Evolutionary conservation across 2,329 filamentous ascomycete genomes (phyloP), one percentile per base, ranked within the genome.

Genomic region (Monosporascus cannonballus): DNA sequence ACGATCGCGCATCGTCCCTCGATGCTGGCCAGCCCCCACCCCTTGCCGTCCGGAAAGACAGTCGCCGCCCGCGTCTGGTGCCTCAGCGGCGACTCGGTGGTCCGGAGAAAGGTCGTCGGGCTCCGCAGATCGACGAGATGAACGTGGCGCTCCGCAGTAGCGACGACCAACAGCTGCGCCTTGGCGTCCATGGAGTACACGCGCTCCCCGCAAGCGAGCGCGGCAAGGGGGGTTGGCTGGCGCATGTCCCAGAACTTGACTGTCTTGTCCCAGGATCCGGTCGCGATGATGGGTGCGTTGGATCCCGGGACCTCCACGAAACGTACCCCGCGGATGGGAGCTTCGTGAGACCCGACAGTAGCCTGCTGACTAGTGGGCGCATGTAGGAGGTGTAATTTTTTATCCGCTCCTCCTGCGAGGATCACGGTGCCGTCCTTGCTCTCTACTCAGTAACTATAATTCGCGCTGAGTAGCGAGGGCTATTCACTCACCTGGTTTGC

Each of bases 231-330:
- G 11, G 65, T 70, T 14, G 67, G 67, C 61, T 75, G 72, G 49
- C 79, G 75, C 42, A 80, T 53, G 62, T 83, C 79, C 79, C 79
- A 83, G 67, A 77, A 79, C 61, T 76, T 77, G 59, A 82, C 70
- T 2, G 76, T 81, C 63, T 74, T 75, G 67, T 83, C 79, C 79
- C 79, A 83, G 3, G 78, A 81, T 14, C 66, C 69, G 7, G 68
- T 63, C 34, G 61, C 67, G 49, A 70, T 47, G 48, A 70, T 55
- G 41, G 61, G 60, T 6, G 53, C 54, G 42, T 51, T 25, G 41
- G 60, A 52, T 6, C 44, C 55, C 36, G 63, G 61, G 44, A 64
- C 42, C 17, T 67, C 57, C 51, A 69, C 61, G 54, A 67, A 69
- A 52, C 69, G 67, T 25, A 67, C 65, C 38, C 56, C 50, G 48